Base-by-base conservation (phyloP, 176 grass and related monocot species). In the Saccharum spontaneum region DNA sequence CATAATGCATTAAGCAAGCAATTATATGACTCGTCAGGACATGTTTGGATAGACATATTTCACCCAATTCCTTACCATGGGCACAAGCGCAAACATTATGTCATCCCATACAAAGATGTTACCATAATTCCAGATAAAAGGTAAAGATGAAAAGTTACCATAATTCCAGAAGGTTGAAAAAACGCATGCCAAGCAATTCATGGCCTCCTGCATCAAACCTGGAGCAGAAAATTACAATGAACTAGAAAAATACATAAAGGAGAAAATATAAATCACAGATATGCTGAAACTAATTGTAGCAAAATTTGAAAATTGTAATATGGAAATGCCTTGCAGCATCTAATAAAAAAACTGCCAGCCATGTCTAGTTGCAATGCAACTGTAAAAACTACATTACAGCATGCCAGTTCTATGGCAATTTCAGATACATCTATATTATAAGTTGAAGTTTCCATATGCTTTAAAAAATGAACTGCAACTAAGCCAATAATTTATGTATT, bases 131-230 rank as follows among this genome's bases (percentile, higher is more conserved):
- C 69, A 93, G 81, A 71, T 71, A 70, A 59, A 39, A 67, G 67
- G 45, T 48, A 71, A 79, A 88, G 38, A 45, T 57, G 11, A 55
- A 17, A 67, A n/a, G 61, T 71, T 83, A 96, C 94, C 94, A 91
- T 82, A 87, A 93, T 85, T 91, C 90, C 77, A 96, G 84, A 71
- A 89, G 65, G 83, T 90, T 86, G 64, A 96, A 93, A 33, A 93
- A 91, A 77, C 78, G 88, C 80, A 96, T 65, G 31, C 94, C 91
- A 40, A 93, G 75, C 78, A 96, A 81, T 86, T 96, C 94, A 85
- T 88, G 77, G 52, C 94, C 94, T 87, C 86, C 84, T 85, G 86
- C 91, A 93, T 91, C 88, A 91, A 96, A 93, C 94, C 90, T 96
- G 81, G 74, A 52, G 79, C 13, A 69, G 64, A 73, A 67, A 77